A percentile compares a stretch with the other conserved stretches of the same genome.
These are phyloP conservation scores for Monocercomonoides exilis DNA, from an alignment of 78 protist genomes.

Conservation along the genomic window DNA sequence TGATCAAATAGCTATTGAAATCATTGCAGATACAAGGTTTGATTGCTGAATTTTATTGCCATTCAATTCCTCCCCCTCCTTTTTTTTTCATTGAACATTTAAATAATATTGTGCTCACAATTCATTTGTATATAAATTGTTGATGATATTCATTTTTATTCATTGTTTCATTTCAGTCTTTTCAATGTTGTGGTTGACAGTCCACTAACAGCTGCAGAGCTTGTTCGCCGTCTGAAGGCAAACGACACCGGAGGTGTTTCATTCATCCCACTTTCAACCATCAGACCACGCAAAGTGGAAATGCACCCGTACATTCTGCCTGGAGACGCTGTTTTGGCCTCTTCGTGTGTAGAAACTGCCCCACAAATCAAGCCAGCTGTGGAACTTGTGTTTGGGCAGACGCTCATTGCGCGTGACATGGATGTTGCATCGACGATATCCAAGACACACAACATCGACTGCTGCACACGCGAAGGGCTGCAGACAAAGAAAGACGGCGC, in stretches of 20 bases:
- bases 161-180: conserved; percentile 51
- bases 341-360: conserved; percentile 32
- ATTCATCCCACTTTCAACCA: conserved; percentile 74
- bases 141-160: too few relatives aligned
- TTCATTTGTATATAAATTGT: too few relatives aligned
- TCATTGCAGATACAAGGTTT: neutral
- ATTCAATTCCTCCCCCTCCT: neutral
- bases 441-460: conserved; percentile 35
- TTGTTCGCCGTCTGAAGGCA: conserved; percentile 30
- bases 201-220: conserved; percentile 48
- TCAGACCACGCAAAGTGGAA: conserved; percentile 15
- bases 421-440: conserved; percentile 51
- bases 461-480: conserved; percentile 84
- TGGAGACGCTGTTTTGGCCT: conserved; percentile 61
- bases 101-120: too few relatives aligned
- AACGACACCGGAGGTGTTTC: conserved; percentile 70
- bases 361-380: conserved; percentile 31
- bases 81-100: neutral
- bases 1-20: neutral
- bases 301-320: too few relatives aligned
- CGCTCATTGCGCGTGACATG: conserved; percentile 47
- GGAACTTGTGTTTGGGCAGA: conserved; percentile 60
- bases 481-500: conserved; percentile 71
- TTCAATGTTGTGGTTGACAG: conserved; percentile 87
- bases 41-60: neutral